A percentile compares a stretch with the other conserved stretches of the same genome.
phyloP scores from a whole-genome alignment of 495 filamentous ascomycete genomes.

The Penicillium salamii region DNA sequence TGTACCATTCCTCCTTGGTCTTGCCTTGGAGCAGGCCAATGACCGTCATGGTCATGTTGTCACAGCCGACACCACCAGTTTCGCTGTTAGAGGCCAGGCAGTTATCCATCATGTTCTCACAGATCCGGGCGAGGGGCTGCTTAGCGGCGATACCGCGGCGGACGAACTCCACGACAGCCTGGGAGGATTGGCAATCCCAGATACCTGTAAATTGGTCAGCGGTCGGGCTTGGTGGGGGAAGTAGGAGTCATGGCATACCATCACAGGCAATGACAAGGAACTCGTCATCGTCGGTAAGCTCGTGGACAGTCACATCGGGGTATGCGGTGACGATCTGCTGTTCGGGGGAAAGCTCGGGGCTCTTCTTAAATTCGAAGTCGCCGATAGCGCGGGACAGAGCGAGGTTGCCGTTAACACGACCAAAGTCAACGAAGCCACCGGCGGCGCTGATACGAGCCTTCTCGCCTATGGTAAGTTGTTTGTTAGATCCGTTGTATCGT shows the following conservation, averaged over 20 bases:
- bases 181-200: conserved; percentile 98
- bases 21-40: conserved; percentile 85
- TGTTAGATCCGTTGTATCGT: conserved; percentile 14
- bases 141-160: conserved; percentile 92
- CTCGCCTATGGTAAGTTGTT: conserved; percentile 60
- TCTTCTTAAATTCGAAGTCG: conserved; percentile 99
- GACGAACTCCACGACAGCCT: conserved; percentile 95
- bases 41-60: conserved; percentile 98
- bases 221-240: not conserved
- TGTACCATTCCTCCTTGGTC: conserved; percentile 97
- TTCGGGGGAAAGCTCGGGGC: conserved; percentile 89
- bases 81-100: conserved; percentile 96
- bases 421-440: conserved; percentile 97
- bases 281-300: conserved; percentile 89
- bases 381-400: conserved; percentile 97
- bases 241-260: conserved; percentile 54
- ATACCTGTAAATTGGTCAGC: conserved; percentile 61
- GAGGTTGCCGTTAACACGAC: conserved; percentile 95
- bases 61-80: conserved; percentile 95
- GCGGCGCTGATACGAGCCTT: conserved; percentile 94
- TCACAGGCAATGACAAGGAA: conserved; percentile 97
- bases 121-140: conserved; percentile 88
- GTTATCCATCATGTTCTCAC: conserved; percentile 99
- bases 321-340: conserved; percentile 97
- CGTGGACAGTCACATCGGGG: conserved; percentile 88